phyloP scores from a whole-genome alignment of 306 rosid species.

The Ochetophila trinervis region DNA sequence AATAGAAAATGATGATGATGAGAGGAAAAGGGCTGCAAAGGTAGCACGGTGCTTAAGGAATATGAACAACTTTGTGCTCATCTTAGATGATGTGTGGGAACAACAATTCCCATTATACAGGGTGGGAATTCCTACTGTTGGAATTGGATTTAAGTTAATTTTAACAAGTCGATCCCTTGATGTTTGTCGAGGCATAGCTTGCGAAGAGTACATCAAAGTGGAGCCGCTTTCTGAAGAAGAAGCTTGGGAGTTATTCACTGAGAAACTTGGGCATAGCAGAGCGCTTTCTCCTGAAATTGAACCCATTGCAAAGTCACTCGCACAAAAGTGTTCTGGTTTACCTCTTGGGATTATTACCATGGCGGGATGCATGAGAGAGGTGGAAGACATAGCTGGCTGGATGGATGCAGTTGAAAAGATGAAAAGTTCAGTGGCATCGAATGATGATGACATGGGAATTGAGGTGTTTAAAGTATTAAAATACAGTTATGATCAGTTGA shows the following conservation, averaged over 20 bases:
- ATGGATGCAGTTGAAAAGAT: background rate
- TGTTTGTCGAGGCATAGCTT: constrained; percentile 22
- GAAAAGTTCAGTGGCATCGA: background rate
- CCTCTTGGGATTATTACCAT: background rate
- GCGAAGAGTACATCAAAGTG: background rate
- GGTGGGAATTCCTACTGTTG: constrained; percentile 17
- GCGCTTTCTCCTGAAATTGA: background rate
- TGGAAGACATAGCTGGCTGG: background rate
- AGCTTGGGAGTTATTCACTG: constrained; percentile 16
- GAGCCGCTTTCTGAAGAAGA: background rate
- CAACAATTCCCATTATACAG: constrained; percentile 12
- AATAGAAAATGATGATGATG: constrained; percentile 9
- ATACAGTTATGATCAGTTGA: constrained; percentile 24
- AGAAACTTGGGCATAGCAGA: constrained; percentile 6
- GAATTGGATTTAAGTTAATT: constrained; percentile 26
- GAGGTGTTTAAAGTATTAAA: constrained; percentile 24
- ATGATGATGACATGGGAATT: constrained; percentile 24
- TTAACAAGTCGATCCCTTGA: constrained; percentile 23
- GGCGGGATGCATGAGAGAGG: constrained; percentile 10
- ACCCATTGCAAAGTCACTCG: background rate
- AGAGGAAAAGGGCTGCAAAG: constrained; percentile 16
- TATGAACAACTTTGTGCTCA: background rate
- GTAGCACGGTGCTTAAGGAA: constrained; percentile 2
- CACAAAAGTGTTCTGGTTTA: background rate
- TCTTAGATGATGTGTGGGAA: constrained; percentile 46